A percentile compares a stretch with the other conserved stretches of the same genome.
Conservation (phyloP, 768 basidiomycete genomes). For the Panaeolus cyanescens region DNA sequence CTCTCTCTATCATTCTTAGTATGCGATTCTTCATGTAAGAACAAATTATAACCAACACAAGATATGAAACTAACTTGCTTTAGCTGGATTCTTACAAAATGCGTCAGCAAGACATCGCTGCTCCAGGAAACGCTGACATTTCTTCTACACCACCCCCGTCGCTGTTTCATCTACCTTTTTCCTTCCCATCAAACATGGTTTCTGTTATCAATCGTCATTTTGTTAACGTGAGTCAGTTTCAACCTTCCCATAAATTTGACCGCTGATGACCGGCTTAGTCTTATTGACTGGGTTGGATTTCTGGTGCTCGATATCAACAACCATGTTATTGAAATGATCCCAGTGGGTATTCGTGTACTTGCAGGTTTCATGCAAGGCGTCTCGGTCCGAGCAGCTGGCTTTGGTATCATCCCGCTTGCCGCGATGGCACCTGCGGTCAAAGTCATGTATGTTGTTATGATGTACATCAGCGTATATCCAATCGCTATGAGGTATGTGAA, state of each 20-base stretch:
- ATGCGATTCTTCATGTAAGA: slow-evolving; percentile 82
- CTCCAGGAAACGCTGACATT: slow-evolving; percentile 83
- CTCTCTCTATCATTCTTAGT: slow-evolving; percentile 35
- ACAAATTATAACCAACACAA: background rate
- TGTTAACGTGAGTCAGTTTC: slow-evolving; percentile 75
- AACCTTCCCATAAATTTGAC: background rate
- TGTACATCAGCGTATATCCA: slow-evolving; percentile 71
- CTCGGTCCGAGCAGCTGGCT: slow-evolving; percentile 87
- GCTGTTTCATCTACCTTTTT: slow-evolving; percentile 90
- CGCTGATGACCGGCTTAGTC: slow-evolving; percentile 36
- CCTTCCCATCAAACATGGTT: slow-evolving; percentile 96
- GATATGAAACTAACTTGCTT: slow-evolving; percentile 8
- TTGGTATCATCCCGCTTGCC: slow-evolving; percentile 71
- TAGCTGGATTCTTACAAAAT: slow-evolving; percentile 76
- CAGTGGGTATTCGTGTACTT: slow-evolving; percentile 67
- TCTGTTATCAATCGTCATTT: slow-evolving; percentile 65
- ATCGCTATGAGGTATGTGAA: slow-evolving; percentile 42
- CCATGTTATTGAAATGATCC: slow-evolving; percentile 64
- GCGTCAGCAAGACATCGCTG: slow-evolving; percentile 59
- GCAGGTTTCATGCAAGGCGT: slow-evolving; percentile 79
- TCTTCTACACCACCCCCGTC: slow-evolving; percentile 91
- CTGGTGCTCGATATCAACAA: slow-evolving; percentile 87
- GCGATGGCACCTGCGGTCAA: slow-evolving; percentile 88
- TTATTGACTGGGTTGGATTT: slow-evolving; percentile 89
- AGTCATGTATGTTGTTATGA: slow-evolving; percentile 90